phyloP scores from a whole-genome alignment of 129 eudicot species.

The Arctium minus region DNA sequence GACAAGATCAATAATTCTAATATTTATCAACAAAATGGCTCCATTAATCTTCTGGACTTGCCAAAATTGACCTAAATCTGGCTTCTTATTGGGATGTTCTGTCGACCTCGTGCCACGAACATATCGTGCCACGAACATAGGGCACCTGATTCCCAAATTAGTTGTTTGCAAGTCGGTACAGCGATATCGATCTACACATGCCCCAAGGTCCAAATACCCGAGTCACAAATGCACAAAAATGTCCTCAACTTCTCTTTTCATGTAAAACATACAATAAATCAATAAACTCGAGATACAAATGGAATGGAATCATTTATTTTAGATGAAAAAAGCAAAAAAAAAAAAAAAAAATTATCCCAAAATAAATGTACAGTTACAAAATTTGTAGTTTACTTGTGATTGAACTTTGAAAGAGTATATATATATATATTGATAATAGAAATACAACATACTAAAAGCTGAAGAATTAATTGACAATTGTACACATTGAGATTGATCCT shows the following conservation, averaged over 20 bases:
- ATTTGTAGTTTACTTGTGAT: no score
- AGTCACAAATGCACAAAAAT: not conserved
- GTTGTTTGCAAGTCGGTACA: not conserved
- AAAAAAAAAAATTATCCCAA: no score
- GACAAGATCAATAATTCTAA: no score
- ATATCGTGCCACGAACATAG: no score
- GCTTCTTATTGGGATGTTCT: no score
- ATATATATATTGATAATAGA: not conserved
- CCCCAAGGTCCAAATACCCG: not conserved
- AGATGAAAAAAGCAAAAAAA: not conserved
- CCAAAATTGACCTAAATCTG: no score
- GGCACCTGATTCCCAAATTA: no score
- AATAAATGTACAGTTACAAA: no score
- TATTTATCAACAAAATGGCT: no score
- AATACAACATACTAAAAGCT: not conserved
- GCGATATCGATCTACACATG: not conserved
- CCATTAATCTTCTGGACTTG: no score
- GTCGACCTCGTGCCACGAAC: no score
- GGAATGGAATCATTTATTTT: not conserved
- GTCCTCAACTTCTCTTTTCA: not conserved
- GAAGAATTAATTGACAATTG: not conserved
- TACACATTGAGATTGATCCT: not conserved
- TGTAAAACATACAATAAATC: not conserved
- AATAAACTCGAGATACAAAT: not conserved
- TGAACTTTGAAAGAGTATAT: no score